Evolutionary conservation across 495 filamentous ascomycete species (phyloP), one percentile per base, ranked within the genome.

Genomic region (Xylaria scruposa): DNA sequence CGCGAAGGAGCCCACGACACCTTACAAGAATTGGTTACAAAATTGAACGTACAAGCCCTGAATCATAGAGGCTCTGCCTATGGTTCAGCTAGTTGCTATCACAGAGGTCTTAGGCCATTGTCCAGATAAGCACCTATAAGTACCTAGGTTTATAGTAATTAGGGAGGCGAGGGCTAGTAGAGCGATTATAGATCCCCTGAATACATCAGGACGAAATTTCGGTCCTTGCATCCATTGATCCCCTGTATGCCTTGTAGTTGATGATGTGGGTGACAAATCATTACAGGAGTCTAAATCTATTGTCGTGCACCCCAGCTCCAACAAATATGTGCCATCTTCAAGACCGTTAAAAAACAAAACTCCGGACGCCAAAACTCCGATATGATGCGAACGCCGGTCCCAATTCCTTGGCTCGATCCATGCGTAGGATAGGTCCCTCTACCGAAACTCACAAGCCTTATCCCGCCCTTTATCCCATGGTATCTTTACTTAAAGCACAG

Each of bases 401-500:
- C 42, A 21, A 33, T 49, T 17, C 47, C 42, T n/a, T 60, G 47
- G 21, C 67, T 56, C 42, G 53, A 56, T 61, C 67, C 56, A 69
- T 69, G 38, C 54, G 21, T 49, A 53, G 24, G 40, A 61, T 60
- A 60, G 54, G 67, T n/a, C 19, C 21, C 31, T 58, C 67, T 46
- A 40, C 54, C 40, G 42, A 70, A 62, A 70, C 44, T 46, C 31
- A 53, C 44, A 40, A 33, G 19, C 68, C 68, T 29, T 61, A 29
- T 29, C 5, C 44, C 56, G 24, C 68, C 56, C 19, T 70, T 70
- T 62, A 70, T 70, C 46, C 68, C 68, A 53, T 62, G 68, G 56
- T 70, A 70, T 70, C 58, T 70, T 70, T 26, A 69, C 56, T 70
- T 46, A 60, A 60, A 62, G 31, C 56, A 62, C 68, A 40, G 68